A percentile compares a stretch with the other conserved stretches of the same genome.
phyloP scores from a whole-genome alignment of 177 flowering plant species.

The Tripterygium wilfordii region DNA sequence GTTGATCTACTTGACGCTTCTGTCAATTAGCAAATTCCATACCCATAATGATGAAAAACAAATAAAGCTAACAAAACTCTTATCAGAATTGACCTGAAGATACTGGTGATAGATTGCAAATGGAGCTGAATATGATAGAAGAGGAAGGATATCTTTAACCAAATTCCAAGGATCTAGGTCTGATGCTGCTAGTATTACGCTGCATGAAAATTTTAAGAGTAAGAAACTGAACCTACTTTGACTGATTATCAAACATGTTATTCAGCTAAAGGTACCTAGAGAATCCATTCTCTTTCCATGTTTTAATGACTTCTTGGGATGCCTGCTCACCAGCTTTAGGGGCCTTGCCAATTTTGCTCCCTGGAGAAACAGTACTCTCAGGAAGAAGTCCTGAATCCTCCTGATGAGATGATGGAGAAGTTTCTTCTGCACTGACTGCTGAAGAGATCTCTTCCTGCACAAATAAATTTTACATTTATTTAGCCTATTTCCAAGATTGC shows the following conservation, averaged over 20 bases:
- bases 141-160: slow-evolving; percentile 69
- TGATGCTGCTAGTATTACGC: slow-evolving; percentile 88
- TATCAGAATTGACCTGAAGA: slow-evolving; percentile 77
- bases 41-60: too few species aligned
- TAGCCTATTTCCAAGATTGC: too few species aligned
- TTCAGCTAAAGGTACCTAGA: slow-evolving; percentile 49
- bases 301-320: slow-evolving; percentile 35
- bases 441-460: slow-evolving; percentile 34
- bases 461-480: too few species aligned
- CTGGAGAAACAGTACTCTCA: slow-evolving; percentile 19
- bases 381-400: slow-evolving; percentile 17
- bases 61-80: too few species aligned
- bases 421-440: slow-evolving; percentile 26
- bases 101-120: slow-evolving; percentile 90
- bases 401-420: slow-evolving; percentile 21
- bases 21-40: too few species aligned
- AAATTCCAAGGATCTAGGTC: slow-evolving; percentile 71
- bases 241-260: slow-evolving; percentile 1
- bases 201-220: slow-evolving; percentile 23
- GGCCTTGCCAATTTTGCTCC: slow-evolving; percentile 30
- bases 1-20: too few species aligned
- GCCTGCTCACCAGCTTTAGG: slow-evolving; percentile 70
- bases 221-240: slow-evolving; percentile 1
- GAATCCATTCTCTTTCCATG: slow-evolving; percentile 87
- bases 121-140: slow-evolving; percentile 81